Conservation (phyloP, 106 monocot genomes). For the Hemerocallis citrina region DNA sequence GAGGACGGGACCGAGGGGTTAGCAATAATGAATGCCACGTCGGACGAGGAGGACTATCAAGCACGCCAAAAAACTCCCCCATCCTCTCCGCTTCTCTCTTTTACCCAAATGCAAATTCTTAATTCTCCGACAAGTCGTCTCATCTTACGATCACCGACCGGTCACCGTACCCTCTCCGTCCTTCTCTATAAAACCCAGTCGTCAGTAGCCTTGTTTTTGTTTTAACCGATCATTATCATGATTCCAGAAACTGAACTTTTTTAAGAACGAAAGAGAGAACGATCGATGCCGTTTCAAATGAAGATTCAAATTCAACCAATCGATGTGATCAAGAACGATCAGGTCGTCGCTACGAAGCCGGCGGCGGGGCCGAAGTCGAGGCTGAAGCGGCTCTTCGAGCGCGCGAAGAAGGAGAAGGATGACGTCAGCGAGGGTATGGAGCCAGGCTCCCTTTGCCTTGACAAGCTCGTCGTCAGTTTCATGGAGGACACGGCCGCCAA, state of each 20-base stretch:
- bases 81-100: not conserved
- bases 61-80: not conserved
- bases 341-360: not conserved
- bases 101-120: not conserved
- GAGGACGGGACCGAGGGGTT: not conserved
- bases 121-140: too few species aligned
- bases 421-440: conserved; percentile 3
- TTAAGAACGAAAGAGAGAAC: not conserved
- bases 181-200: not conserved
- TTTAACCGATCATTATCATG: not conserved
- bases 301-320: conserved; percentile 39
- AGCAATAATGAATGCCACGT: conserved; percentile 20
- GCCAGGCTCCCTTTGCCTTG: conserved; percentile 78
- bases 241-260: not conserved
- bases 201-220: not conserved
- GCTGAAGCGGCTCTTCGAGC: conserved; percentile 68
- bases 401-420: conserved; percentile 17
- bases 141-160: not conserved
- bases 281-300: conserved; percentile 32
- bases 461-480: conserved; percentile 77
- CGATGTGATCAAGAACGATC: conserved; percentile 15
- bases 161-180: not conserved
- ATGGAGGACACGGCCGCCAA: conserved; percentile 59
- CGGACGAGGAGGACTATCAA: not conserved
- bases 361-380: conserved; percentile 40